Base-by-base conservation (phyloP, 768 basidiomycete genomes). In the Austroboletus festivus region DNA sequence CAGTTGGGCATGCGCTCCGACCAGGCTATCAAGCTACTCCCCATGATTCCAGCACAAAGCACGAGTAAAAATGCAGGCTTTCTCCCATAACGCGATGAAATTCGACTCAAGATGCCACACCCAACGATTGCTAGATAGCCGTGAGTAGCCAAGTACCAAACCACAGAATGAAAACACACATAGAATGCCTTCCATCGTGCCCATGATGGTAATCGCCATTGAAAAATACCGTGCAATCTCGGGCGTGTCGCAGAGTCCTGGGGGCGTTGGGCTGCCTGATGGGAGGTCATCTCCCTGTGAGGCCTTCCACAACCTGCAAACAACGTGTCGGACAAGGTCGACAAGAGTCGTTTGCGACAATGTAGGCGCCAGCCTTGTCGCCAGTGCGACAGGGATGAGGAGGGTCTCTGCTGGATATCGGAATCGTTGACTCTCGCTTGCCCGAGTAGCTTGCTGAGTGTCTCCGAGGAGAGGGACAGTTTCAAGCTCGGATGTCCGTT, bases 21-120 rank as follows among this genome's bases (percentile, higher is more conserved):
- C 13, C 34, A 48, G 10, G 52, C 18, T 44, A 67, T 50, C 22
- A 56, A 28, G 46, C 39, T 54, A 38, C 30, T 45, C 11, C 55
- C 51, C n/a, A 39, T 23, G 23, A 55, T 35, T n/a, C 46, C 52
- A 12, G 30, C 1, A 19, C 28, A 7, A 15, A 67, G 22, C 11
- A 34, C 19, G 34, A 54, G 24, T 11, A 60, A 19, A 20, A 67
- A 46, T 8, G 47, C 47, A 1, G 62, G 51, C 44, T 59, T 67
- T 19, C 67, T 65, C 30, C 60, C 69, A 3, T 61, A 49, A 15
- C 34, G 54, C 3, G 67, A 60, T 31, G 62, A 58, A 35, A 68
- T 44, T 38, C 49, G 54, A 23, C 54, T 64, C 2, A 59, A 43
- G 11, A 49, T 34, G 8, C 62, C 59, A 44, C 59, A 70, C 10